Base-by-base conservation (phyloP, 2,329 filamentous ascomycete species). In the Cercospora sesami region DNA sequence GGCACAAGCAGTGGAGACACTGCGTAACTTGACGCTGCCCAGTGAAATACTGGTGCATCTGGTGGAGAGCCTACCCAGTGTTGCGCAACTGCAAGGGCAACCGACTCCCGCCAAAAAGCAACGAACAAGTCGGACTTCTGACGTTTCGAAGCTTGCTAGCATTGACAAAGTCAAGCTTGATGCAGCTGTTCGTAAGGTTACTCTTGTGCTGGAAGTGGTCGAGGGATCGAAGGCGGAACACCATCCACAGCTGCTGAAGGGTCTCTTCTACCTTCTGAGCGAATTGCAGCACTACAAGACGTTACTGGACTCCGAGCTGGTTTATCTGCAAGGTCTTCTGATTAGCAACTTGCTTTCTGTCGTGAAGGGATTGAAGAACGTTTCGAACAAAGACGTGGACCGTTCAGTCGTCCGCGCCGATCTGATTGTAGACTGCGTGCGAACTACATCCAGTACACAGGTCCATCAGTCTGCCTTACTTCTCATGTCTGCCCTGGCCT, bases 401-500 rank as follows among this genome's bases (percentile, higher is more conserved):
- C 88, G 89, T 57, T 90, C 91, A 2, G 89, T 89, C 42, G 91
- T 97, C 45, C 90, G 96, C 66, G 92, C 93, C 3, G 95, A 99
- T 78, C 81, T 98, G 57, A 89, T 99, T 64, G 93, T 98, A 60
- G 94, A 96, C 76, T 97, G 94, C 81, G 91, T 99, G 55, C 91
- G 96, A 76, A 94, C 92, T 69, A 96, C 94, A 0, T 89, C 92
- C 28, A 97, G 91, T 78, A 93, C 94, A 0, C 93, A 97, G 71
- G 93, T 99, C 6, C 96, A 98, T 78, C 97, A 96, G 76, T 89
- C 91, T 5, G 94, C 95, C 4, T 84, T 99, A 14, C 86, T 98
- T 8, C 84, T 99, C 28, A 92, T 98, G 67, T 93, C 94, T 26
- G 91, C 89, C 66, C 84, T 99, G 48, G 94, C 95, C 23, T 90